Evolutionary conservation across 2,329 filamentous ascomycete species (phyloP).

Genomic region (Aureobasidium lini): DNA sequence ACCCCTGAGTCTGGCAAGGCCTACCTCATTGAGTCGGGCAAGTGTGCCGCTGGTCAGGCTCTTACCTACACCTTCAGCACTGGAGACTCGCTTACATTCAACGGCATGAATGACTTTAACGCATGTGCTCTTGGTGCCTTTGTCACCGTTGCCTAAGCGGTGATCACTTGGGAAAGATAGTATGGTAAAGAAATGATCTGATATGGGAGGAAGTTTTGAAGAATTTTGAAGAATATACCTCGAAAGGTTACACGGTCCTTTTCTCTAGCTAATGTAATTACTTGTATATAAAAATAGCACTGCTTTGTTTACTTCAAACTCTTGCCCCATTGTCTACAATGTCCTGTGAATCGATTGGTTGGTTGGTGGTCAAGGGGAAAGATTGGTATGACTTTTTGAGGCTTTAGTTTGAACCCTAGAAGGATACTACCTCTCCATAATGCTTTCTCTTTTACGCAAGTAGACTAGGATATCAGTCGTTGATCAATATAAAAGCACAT

Average conservation of each 20-base stretch:
- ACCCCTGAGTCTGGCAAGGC: background rate
- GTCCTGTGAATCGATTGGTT: too few species aligned
- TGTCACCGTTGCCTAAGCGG: background rate
- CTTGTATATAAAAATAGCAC: background rate
- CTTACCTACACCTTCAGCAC: constrained; percentile 6
- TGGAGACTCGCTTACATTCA: background rate
- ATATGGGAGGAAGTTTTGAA: background rate
- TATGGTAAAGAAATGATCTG: background rate
- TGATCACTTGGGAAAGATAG: background rate
- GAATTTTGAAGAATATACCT: background rate
- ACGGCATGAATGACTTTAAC: constrained; percentile 8
- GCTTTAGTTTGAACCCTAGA: too few species aligned
- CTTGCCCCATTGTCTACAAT: background rate
- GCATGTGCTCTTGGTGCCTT: constrained; percentile 8
- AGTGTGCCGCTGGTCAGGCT: constrained; percentile 3
- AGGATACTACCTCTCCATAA: too few species aligned
- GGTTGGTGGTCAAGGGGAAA: too few species aligned
- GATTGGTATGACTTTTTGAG: too few species aligned
- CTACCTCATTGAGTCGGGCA: background rate
- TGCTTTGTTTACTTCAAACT: background rate
- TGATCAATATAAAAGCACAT: too few species aligned
- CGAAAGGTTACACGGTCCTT: constrained; percentile 5
- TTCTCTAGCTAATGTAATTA: background rate
- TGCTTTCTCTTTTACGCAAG: too few species aligned
- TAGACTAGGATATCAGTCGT: too few species aligned